Base-by-base conservation (phyloP, 164 flowering plant genomes). In the Brasenia schreberi region DNA sequence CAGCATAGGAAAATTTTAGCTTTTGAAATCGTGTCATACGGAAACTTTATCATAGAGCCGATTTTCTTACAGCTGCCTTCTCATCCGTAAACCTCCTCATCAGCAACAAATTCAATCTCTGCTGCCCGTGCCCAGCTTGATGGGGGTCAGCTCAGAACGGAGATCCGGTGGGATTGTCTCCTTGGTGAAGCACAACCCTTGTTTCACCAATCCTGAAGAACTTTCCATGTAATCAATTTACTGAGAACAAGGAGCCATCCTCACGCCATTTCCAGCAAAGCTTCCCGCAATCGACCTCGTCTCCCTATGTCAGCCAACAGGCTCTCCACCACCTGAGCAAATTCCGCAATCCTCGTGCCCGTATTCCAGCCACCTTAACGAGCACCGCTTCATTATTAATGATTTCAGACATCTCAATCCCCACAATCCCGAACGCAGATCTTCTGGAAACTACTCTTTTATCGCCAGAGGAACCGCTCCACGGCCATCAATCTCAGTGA, bases 1-100 rank as follows among this genome's bases (percentile, higher is more conserved):
- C 39, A 33, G 39, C 39, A 1, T 33, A 3, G 39, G 39, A 33
- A 23, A 23, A 23, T 23, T 23, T 23, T 23, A 23, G 27, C 27
- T 23, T 0, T 23, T 23, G 27, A 23, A 33, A 33, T 33, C 39
- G 39, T 33, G 39, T 33, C 39, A 33, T 33, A 33, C 39, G 39
- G 3, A 33, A 33, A 33, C 39, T 23, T 23, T 33, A 33, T 33
- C 27, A 23, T 23, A 23, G 1, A 23, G 27, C 27, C 27, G 27
- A 23, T 23, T 23, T 23, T 23, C 96, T 84, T 5, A 91, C 96
- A 4, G 80, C 88, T 9, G 99, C 97, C 79, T 91, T 94, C 85
- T 91, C 96, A 77, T 94, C 99, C 82, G 75, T 56, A 65, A 93
- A 89, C 75, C 96, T 84, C 67, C 73, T 84, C 80, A 76, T 80